Conservation (phyloP, 495 filamentous ascomycete species). For the Aspergillus campestris region DNA sequence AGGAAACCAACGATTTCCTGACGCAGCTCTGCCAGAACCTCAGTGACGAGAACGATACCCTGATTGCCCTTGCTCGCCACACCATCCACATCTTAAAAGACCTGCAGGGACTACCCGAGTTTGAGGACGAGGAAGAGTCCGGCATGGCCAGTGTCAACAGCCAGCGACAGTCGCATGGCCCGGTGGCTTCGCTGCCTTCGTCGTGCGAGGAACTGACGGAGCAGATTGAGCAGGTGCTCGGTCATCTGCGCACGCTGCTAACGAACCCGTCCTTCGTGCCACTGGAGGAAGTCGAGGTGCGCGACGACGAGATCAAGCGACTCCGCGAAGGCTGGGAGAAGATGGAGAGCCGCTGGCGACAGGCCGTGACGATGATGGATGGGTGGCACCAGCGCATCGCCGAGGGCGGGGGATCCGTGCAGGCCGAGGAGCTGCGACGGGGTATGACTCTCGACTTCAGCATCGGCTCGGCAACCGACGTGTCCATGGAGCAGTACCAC, state of each 20-base stretch:
- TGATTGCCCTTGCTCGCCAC: constrained; percentile 64
- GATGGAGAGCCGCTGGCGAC: constrained; percentile 84
- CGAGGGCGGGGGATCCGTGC: constrained; percentile 67
- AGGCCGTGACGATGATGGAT: constrained; percentile 84
- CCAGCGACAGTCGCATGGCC: constrained; percentile 18
- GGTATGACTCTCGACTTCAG: constrained; percentile 61
- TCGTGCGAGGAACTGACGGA: constrained; percentile 64
- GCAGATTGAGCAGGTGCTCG: constrained; percentile 66
- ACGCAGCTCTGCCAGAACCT: constrained; percentile 79
- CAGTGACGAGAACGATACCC: constrained; percentile 86
- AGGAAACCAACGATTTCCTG: constrained; percentile 88
- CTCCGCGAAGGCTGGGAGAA: constrained; percentile 80
- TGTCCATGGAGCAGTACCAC: constrained; percentile 3
- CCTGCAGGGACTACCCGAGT: constrained; percentile 64
- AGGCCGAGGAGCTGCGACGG: constrained; percentile 73
- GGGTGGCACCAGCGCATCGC: constrained; percentile 82
- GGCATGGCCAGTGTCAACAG: constrained; percentile 31
- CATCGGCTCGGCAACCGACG: constrained; percentile 40
- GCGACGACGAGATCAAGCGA: constrained; percentile 80
- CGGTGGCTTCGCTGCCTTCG: constrained; percentile 37
- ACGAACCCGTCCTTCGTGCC: constrained; percentile 96
- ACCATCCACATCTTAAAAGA: constrained; percentile 66
- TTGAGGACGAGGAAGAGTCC: constrained; percentile 34
- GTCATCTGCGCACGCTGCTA: constrained; percentile 70
- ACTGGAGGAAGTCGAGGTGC: constrained; percentile 83